Conservation (phyloP, 2,329 filamentous ascomycete species). For the Knufia petricola region DNA sequence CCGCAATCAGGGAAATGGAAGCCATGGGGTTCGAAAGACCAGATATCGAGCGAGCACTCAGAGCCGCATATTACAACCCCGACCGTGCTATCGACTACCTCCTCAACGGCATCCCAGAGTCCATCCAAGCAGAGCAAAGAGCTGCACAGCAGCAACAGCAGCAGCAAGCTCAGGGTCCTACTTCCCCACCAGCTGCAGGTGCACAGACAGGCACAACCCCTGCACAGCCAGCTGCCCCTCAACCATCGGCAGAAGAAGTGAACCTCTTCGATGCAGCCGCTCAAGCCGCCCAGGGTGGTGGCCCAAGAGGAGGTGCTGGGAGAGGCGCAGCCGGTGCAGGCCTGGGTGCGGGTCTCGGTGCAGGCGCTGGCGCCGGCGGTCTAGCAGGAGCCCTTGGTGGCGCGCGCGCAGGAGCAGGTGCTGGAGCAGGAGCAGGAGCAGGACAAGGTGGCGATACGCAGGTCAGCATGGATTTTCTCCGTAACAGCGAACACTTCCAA, state of each 20-base stretch:
- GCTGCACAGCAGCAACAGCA: slow-evolving; percentile 29
- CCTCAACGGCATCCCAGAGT: slow-evolving; percentile 82
- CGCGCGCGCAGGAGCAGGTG: slow-evolving; percentile 28
- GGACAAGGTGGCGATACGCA: slow-evolving; percentile 44
- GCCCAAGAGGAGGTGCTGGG: slow-evolving; percentile 29
- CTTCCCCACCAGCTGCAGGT: slow-evolving; percentile 31
- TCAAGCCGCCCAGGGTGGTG: slow-evolving; percentile 48
- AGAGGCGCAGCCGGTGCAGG: slow-evolving; percentile 19
- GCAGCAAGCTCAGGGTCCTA: slow-evolving; percentile 17
- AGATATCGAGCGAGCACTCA: slow-evolving; percentile 88
- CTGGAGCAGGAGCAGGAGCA: slow-evolving; percentile 33
- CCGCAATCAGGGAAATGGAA: slow-evolving; percentile 86
- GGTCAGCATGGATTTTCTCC: slow-evolving; percentile 82
- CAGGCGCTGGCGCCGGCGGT: slow-evolving; percentile 32
- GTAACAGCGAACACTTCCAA: slow-evolving; percentile 95
- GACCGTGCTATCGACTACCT: slow-evolving; percentile 96
- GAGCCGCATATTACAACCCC: slow-evolving; percentile 92
- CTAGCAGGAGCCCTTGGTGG: slow-evolving; percentile 13
- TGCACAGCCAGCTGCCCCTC: slow-evolving; percentile 33
- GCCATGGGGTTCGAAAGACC: slow-evolving; percentile 87
- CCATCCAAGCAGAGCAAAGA: slow-evolving; percentile 62
- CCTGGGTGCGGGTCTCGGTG: slow-evolving; percentile 10
- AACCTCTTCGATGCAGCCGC: slow-evolving; percentile 93
- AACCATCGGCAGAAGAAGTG: slow-evolving; percentile 51
- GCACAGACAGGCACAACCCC: slow-evolving; percentile 27